phyloP scores from a whole-genome alignment of 164 flowering plant genomes.

The Warburgia ugandensis region DNA sequence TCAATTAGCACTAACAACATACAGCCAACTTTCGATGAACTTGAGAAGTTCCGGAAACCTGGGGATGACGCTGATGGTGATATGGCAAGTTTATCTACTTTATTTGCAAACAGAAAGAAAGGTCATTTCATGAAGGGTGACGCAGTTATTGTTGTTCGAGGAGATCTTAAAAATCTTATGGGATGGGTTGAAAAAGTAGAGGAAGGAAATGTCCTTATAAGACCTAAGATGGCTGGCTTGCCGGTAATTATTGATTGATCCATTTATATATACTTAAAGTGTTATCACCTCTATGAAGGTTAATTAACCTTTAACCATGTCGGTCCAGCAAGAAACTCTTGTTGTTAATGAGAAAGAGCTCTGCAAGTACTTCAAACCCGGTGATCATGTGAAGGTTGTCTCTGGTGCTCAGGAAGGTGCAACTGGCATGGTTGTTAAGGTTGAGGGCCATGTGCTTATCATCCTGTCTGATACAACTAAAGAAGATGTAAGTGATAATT shows the following conservation, averaged over 20 bases:
- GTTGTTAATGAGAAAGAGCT: constrained; percentile 76
- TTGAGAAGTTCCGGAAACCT: constrained; percentile 80
- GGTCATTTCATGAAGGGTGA: constrained; percentile 97
- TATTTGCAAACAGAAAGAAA: constrained; percentile 86
- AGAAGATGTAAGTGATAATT: constrained; percentile 63
- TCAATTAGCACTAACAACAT: constrained; percentile 72
- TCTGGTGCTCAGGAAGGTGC: constrained; percentile 90
- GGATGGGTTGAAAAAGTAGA: constrained; percentile 98
- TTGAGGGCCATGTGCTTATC: constrained; percentile 82
- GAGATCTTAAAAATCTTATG: constrained; percentile 84
- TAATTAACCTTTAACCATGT: too few species aligned
- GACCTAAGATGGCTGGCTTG: constrained; percentile 72
- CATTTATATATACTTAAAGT: not conserved
- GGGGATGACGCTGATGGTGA: constrained; percentile 75
- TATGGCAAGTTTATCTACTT: constrained; percentile 53
- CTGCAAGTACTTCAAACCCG: constrained; percentile 91
- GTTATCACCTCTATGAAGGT: not conserved
- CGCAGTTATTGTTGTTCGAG: constrained; percentile 78
- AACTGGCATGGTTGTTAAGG: constrained; percentile 94
- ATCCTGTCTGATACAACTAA: constrained; percentile 87
- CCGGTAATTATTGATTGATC: constrained; percentile 35
- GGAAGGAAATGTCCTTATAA: constrained; percentile 77
- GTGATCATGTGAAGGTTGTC: constrained; percentile 96
- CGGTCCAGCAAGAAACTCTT: constrained; percentile 64
- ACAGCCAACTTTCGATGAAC: constrained; percentile 88